Conservation (phyloP, 148 eudicot species). For the Pharnaceum exiguum region DNA sequence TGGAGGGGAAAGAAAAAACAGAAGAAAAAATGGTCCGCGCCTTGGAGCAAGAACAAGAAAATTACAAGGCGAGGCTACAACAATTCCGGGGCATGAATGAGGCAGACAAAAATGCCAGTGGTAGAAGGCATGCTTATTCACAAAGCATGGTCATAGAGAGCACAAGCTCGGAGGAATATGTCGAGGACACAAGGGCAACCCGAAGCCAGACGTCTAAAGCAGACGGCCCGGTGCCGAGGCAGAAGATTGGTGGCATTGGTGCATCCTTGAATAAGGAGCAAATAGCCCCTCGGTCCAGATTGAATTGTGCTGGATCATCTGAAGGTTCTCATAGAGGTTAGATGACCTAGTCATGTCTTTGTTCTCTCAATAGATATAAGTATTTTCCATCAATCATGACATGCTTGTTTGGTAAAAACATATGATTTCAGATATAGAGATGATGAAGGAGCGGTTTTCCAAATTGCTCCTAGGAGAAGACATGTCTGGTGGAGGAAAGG, state of each 20-base stretch:
- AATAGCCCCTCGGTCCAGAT: conserved; percentile 13
- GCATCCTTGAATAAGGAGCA: conserved; percentile 21
- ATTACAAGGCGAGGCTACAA: conserved; percentile 13
- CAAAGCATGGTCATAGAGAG: conserved; percentile 33
- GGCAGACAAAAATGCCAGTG: neutral
- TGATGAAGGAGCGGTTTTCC: conserved; percentile 36
- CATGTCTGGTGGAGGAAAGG: conserved; percentile 33
- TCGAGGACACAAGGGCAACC: conserved; percentile 21
- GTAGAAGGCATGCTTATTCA: conserved; percentile 19
- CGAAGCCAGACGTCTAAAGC: conserved; percentile 10
- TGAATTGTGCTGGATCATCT: conserved; percentile 7
- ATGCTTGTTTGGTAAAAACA: neutral
- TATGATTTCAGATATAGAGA: conserved; percentile 25
- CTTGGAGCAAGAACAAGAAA: conserved; percentile 22
- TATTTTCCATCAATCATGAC: neutral
- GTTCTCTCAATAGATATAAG: no score
- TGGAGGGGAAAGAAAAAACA: neutral
- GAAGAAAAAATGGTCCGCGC: conserved; percentile 26
- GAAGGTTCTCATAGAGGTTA: conserved; percentile 22
- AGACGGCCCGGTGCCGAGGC: conserved; percentile 20
- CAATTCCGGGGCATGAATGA: conserved; percentile 7
- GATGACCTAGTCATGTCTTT: neutral
- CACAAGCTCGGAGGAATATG: conserved; percentile 14
- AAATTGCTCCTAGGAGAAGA: conserved; percentile 37
- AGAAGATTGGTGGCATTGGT: conserved; percentile 21